Evolutionary conservation across 2,329 filamentous ascomycete species (phyloP).

Genomic region (Rhytidhysteron rufulum): DNA sequence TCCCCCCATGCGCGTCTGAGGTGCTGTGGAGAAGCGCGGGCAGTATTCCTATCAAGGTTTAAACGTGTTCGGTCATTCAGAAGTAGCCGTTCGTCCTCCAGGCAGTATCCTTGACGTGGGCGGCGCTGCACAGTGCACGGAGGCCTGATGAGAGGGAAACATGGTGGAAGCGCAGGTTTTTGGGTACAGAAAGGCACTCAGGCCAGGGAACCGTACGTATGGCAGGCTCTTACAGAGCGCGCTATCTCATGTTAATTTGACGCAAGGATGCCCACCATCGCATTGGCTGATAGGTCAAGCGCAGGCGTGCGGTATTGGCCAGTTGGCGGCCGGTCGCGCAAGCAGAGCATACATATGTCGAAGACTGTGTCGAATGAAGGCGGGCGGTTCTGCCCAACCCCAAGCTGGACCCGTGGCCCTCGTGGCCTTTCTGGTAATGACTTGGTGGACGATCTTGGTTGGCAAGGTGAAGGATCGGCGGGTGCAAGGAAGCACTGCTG

Average conservation of each 20-base stretch:
- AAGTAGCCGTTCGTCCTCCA: background rate
- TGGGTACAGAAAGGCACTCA: background rate
- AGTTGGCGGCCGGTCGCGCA: background rate
- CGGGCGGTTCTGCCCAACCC: background rate
- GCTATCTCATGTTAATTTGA: background rate
- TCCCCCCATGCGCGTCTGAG: too few relatives aligned
- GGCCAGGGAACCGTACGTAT: background rate
- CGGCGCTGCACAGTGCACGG: background rate
- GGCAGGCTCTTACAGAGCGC: too few relatives aligned
- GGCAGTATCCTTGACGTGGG: background rate
- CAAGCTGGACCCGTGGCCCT: background rate
- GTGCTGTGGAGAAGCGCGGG: too few relatives aligned
- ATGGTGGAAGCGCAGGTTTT: background rate
- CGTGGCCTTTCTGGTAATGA: background rate
- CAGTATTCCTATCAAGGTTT: too few relatives aligned
- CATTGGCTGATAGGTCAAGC: background rate
- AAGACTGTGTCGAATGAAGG: background rate
- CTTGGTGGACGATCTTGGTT: background rate
- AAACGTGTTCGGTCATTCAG: background rate
- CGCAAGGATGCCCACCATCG: background rate
- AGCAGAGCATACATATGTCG: background rate
- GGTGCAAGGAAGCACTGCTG: too few relatives aligned
- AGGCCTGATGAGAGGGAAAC: too few relatives aligned
- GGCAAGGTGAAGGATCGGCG: too few relatives aligned
- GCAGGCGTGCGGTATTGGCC: background rate